Evolutionary conservation across 148 eudicot species (phyloP).

Genomic region (Dysphania ambrosioides): DNA sequence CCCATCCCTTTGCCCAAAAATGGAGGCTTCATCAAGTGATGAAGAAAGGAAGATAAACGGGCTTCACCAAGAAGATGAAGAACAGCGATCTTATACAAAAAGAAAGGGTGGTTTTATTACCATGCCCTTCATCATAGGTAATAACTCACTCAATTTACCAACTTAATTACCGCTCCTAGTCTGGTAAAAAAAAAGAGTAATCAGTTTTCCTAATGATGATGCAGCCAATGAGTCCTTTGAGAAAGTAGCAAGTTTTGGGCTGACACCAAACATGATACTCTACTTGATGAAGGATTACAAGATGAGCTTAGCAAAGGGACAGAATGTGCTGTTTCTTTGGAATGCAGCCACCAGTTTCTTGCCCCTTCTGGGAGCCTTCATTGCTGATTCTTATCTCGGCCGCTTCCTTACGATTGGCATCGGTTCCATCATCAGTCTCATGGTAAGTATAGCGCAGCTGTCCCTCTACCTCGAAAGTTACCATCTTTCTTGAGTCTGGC

Average conservation of each 20-base stretch:
- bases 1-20: conserved; percentile 10
- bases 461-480: too few species aligned
- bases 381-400: conserved; percentile 74
- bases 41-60: conserved; percentile 25
- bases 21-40: conserved; percentile 34
- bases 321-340: conserved; percentile 58
- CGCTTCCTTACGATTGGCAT: conserved; percentile 72
- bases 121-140: conserved; percentile 94
- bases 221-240: conserved; percentile 80
- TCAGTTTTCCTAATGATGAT: neutral
- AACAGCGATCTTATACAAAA: conserved; percentile 21
- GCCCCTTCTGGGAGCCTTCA: conserved; percentile 66
- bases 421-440: conserved; percentile 55
- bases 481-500: neutral
- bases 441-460: conserved; percentile 14
- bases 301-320: conserved; percentile 50
- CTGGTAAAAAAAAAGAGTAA: too few species aligned
- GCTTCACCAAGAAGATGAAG: neutral
- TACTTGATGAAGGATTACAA: conserved; percentile 67
- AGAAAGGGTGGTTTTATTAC: conserved; percentile 72
- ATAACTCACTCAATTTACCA: too few species aligned
- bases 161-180: neutral
- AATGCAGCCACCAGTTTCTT: conserved; percentile 68
- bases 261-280: conserved; percentile 74
- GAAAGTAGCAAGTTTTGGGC: conserved; percentile 80